phyloP scores from a whole-genome alignment of 768 basidiomycete species.

The Lactarius sanguifluus region DNA sequence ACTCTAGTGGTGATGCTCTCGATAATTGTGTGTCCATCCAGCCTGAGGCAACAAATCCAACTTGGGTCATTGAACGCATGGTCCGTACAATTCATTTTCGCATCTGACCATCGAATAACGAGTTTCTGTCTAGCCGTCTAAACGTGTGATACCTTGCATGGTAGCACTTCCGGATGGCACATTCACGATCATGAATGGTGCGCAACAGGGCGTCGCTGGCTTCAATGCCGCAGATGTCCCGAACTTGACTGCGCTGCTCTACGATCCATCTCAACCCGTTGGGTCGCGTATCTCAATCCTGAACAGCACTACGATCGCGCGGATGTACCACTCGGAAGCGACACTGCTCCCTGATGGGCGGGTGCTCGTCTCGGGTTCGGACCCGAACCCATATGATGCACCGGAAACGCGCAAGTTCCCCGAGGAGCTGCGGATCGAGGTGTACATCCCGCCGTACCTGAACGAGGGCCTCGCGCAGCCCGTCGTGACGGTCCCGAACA shows the following conservation, averaged over 20 bases:
- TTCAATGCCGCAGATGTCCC: slow-evolving; percentile 56
- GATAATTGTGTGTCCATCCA: slow-evolving; percentile 73
- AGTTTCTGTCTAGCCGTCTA: slow-evolving; percentile 49
- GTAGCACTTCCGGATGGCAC: slow-evolving; percentile 72
- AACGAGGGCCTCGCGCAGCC: slow-evolving; percentile 54
- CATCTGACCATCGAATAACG: background rate
- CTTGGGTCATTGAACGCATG: slow-evolving; percentile 79
- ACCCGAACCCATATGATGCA: slow-evolving; percentile 39
- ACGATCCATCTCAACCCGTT: slow-evolving; percentile 60
- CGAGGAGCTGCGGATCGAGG: slow-evolving; percentile 62
- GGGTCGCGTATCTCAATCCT: slow-evolving; percentile 64
- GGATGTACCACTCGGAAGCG: slow-evolving; percentile 55
- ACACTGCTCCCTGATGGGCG: slow-evolving; percentile 64
- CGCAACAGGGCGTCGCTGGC: slow-evolving; percentile 64
- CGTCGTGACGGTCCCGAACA: slow-evolving; percentile 31
- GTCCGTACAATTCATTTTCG: slow-evolving; percentile 40
- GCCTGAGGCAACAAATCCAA: slow-evolving; percentile 60
- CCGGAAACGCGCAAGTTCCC: slow-evolving; percentile 44
- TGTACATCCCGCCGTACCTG: slow-evolving; percentile 66
- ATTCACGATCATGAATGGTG: slow-evolving; percentile 74
- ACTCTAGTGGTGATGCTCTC: slow-evolving; percentile 47
- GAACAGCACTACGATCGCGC: slow-evolving; percentile 64
- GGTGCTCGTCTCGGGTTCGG: slow-evolving; percentile 72
- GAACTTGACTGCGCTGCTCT: slow-evolving; percentile 50
- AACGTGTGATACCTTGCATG: slow-evolving; percentile 76